phyloP scores from a whole-genome alignment of 1,139 yeast species.

The Kodamaea ohmeri region DNA sequence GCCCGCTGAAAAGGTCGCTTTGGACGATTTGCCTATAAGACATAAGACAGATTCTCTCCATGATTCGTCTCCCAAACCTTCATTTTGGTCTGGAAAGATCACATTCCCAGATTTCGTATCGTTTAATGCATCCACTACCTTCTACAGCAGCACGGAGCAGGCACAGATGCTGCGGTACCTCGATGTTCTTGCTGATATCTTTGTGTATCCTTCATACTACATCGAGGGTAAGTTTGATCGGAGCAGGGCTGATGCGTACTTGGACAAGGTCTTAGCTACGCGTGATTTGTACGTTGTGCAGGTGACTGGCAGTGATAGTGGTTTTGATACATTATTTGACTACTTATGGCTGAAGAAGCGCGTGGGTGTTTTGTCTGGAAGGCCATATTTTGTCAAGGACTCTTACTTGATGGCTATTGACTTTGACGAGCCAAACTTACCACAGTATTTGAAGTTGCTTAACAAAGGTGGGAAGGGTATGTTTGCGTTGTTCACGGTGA shows the following conservation, averaged over 20 bases:
- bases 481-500: constrained; percentile 47
- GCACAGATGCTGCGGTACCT: constrained; percentile 22
- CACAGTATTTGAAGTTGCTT: constrained; percentile 26
- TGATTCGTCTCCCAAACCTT: not conserved
- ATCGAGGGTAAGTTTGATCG: constrained; percentile 65
- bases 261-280: constrained; percentile 45
- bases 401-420: constrained; percentile 56
- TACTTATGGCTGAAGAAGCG: constrained; percentile 51
- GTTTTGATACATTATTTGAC: constrained; percentile 49
- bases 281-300: constrained; percentile 53
- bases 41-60: constrained; percentile 5
- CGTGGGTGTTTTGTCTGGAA: constrained; percentile 60
- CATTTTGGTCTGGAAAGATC: constrained; percentile 56
- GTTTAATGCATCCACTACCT: constrained; percentile 44
- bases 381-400: constrained; percentile 57
- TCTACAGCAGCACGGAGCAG: constrained; percentile 38
- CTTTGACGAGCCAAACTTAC: constrained; percentile 25
- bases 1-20: no score
- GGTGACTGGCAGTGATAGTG: constrained; percentile 28
- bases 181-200: constrained; percentile 32
- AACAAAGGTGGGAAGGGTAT: constrained; percentile 30
- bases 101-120: constrained; percentile 54
- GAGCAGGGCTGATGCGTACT: constrained; percentile 53
- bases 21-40: no score
- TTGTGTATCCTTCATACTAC: constrained; percentile 33